These are phyloP conservation scores for Cenchrus fungigraminus DNA, from an alignment of 176 grass and related monocot species.

Conservation along the genomic window DNA sequence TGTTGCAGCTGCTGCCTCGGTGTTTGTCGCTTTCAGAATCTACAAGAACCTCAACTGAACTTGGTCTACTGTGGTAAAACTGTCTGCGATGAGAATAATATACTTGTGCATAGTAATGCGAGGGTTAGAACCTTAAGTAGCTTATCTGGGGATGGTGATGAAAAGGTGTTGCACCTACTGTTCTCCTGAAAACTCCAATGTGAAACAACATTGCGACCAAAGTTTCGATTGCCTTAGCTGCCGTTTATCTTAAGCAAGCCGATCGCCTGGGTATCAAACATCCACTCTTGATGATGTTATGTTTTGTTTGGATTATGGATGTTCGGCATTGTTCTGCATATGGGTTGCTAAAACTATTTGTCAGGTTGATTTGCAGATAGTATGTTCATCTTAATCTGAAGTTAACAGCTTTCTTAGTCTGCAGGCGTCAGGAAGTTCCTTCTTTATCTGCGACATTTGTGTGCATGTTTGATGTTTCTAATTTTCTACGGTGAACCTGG, in stretches of 20 bases:
- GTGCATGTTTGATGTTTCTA: not conserved
- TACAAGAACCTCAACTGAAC: slow-evolving; percentile 78
- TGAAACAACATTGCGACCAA: slow-evolving; percentile 21
- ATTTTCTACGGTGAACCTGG: not conserved
- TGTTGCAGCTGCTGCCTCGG: slow-evolving; percentile 64
- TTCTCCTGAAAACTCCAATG: not conserved
- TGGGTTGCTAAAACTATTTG: slow-evolving; percentile 1
- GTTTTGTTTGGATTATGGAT: slow-evolving; percentile 26
- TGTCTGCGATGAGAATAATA: slow-evolving; percentile 47
- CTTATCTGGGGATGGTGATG: slow-evolving; percentile 34
- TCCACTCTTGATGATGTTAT: slow-evolving; percentile 17
- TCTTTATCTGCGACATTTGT: not conserved
- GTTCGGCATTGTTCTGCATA: not conserved
- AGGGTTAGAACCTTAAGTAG: slow-evolving; percentile 40
- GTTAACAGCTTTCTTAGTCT: not conserved
- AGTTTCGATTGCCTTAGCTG: slow-evolving; percentile 32
- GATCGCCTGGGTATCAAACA: not conserved
- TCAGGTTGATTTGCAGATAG: not conserved
- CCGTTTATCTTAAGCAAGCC: slow-evolving; percentile 10
- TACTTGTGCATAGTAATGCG: slow-evolving; percentile 50
- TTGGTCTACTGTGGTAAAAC: slow-evolving; percentile 46
- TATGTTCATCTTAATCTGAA: not conserved
- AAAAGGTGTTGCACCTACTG: slow-evolving; percentile 27
- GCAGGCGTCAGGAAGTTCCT: not conserved
- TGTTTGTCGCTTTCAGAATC: slow-evolving; percentile 70